Percentiles rank a stretch among this genome's conserved stretches.
These are phyloP conservation scores for Brassica carinata DNA, from an alignment of 345 rosid genomes.

Conservation along the genomic window DNA sequence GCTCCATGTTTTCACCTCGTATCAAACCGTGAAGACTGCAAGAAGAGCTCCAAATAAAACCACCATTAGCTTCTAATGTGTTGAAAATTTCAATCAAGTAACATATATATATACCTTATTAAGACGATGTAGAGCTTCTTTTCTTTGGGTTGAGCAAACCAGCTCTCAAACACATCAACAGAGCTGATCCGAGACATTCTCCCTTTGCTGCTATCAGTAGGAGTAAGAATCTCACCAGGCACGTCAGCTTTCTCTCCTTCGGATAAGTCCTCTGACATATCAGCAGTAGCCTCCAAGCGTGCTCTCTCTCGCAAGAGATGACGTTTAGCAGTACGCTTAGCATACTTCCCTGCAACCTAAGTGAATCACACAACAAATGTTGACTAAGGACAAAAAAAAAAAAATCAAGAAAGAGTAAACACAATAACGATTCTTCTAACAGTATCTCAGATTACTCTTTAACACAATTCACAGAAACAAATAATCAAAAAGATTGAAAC, in stretches of 20 bases:
- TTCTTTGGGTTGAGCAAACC: constrained; percentile 64
- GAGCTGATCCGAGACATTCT: constrained; percentile 64
- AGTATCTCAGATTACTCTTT: not conserved
- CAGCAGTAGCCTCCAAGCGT: constrained; percentile 71
- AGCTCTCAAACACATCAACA: constrained; percentile 62
- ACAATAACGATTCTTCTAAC: not conserved
- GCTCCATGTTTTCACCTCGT: constrained; percentile 80
- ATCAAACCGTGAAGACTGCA: constrained; percentile 79
- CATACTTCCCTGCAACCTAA: constrained; percentile 73
- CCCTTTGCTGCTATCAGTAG: constrained; percentile 50
- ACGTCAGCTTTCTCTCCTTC: constrained; percentile 76
- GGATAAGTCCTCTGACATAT: constrained; percentile 79
- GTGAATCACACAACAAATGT: not conserved
- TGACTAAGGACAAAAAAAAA: not conserved
- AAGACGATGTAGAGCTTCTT: constrained; percentile 72
- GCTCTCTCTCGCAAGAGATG: constrained; percentile 66
- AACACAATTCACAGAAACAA: not conserved
- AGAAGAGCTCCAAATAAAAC: not conserved
- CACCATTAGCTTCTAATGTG: not conserved
- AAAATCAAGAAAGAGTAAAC: not conserved
- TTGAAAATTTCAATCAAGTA: not conserved
- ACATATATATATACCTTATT: constrained; percentile 52
- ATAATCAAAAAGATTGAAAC: not conserved
- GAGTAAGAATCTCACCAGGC: constrained; percentile 51
- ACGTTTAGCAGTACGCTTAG: constrained; percentile 58